Conservation (phyloP, 1,139 yeast species). For the Suzukiozyma palmioleophila region DNA sequence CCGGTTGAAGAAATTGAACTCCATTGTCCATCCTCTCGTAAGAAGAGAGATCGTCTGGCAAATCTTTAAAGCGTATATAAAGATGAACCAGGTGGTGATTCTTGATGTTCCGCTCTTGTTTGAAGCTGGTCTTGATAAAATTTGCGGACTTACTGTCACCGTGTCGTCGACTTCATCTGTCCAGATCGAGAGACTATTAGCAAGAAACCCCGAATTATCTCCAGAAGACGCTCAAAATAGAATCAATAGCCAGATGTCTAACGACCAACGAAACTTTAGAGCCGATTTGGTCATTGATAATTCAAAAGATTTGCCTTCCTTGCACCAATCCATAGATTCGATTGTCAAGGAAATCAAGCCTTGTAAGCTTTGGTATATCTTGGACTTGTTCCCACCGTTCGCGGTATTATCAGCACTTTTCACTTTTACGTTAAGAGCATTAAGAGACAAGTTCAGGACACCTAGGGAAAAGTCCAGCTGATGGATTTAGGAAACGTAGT, state of each 20-base stretch:
- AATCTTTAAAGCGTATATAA: conserved; percentile 53
- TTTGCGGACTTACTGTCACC: conserved; percentile 71
- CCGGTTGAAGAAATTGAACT: conserved; percentile 56
- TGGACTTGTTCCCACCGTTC: conserved; percentile 58
- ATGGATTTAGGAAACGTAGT: background rate
- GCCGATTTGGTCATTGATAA: conserved; percentile 74
- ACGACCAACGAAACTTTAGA: conserved; percentile 48
- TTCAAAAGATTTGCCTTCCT: conserved; percentile 44
- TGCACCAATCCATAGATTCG: conserved; percentile 44
- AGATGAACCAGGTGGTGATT: conserved; percentile 51
- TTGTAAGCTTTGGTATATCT: conserved; percentile 47
- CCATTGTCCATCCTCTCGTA: conserved; percentile 88
- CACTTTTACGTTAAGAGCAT: conserved; percentile 17
- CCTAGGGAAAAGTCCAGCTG: conserved; percentile 11
- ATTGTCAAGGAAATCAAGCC: conserved; percentile 49
- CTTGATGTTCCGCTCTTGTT: conserved; percentile 88
- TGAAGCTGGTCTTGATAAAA: conserved; percentile 65
- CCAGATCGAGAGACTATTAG: conserved; percentile 61
- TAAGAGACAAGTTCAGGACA: conserved; percentile 20
- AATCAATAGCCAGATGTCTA: conserved; percentile 73
- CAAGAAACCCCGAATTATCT: conserved; percentile 65
- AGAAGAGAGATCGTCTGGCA: conserved; percentile 60
- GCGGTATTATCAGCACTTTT: conserved; percentile 30
- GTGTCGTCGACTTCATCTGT: conserved; percentile 55
- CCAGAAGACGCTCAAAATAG: conserved; percentile 67